Evolutionary conservation across 306 rosid genomes (phyloP), one percentile per base, ranked within the genome.

Genomic region (Quercus engelmannii): DNA sequence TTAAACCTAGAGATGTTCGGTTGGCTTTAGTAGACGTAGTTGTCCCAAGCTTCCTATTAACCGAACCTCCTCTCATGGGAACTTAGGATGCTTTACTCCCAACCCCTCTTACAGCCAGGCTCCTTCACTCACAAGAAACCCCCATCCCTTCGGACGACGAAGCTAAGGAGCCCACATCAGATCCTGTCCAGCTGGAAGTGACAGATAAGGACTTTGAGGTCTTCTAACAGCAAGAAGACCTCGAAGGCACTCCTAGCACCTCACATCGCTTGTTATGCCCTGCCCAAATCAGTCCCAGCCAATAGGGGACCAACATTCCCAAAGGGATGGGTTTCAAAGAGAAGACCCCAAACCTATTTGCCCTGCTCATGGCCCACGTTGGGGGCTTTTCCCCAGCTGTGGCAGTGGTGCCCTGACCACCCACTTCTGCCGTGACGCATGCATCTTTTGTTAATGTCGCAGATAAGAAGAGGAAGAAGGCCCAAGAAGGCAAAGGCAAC

Each of bases 401-500:
- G 41, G 43, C 0, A 0, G 9, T 6, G 43, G 43, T 35, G 43
- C 43, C 43, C 0, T 0, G 2, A 35, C 43, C 43, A 35, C 43
- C 43, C 43, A 6, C 9, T 0, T 2, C 0, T 35, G 2, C 0
- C 0, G 0, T 0, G 2, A 6, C 0, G 0, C 43, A 0, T 0
- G 0, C 9, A 0, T 35, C 10, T 35, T 35, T 0, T 0, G 0
- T 7, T 35, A 0, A 35, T 6, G 9, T 0, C 0, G 0, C 0
- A 6, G 9, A 6, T 2, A 6, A 35, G 43, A 6, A 35, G 2
- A 0, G 9, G 2, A 35, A 35, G 0, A 6, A 0, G 43, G 9
- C 43, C 9, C 1, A 35, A 35, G 2, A 0, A 1, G 41, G 41
- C 8, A 1, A 35, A 1, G 41, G 8, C 41, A 35, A 2, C 1